Percentiles rank a stretch among this genome's conserved stretches.
Conservation (phyloP, 1,139 yeast species). For the Arxiozyma telluris region DNA sequence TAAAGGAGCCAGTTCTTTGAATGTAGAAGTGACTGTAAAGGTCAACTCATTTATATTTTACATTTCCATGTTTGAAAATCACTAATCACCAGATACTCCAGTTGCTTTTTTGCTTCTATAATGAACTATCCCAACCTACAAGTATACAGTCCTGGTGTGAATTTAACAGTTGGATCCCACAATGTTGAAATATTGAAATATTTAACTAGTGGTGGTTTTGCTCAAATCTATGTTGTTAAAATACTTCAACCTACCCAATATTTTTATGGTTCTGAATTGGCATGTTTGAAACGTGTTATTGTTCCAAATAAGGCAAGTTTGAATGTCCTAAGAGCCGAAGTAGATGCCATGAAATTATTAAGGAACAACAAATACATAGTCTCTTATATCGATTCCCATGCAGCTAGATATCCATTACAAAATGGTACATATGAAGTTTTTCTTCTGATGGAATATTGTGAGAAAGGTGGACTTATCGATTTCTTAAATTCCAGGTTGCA, state of each 20-base stretch:
- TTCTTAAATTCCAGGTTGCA: slow-evolving; percentile 64
- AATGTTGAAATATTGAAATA: slow-evolving; percentile 30
- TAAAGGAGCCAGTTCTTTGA: no score
- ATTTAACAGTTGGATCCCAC: slow-evolving; percentile 29
- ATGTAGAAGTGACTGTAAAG: no score
- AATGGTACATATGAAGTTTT: slow-evolving; percentile 58
- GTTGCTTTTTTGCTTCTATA: not conserved
- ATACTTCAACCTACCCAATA: slow-evolving; percentile 35
- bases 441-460: slow-evolving; percentile 70
- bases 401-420: slow-evolving; percentile 45
- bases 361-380: slow-evolving; percentile 52
- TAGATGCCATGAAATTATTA: slow-evolving; percentile 63
- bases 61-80: no score
- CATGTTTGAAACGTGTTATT: slow-evolving; percentile 66
- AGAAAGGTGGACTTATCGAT: slow-evolving; percentile 61
- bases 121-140: slow-evolving; percentile 27
- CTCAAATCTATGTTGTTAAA: slow-evolving; percentile 51
- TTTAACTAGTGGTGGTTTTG: slow-evolving; percentile 41
- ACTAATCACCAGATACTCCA: not conserved
- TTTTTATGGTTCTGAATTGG: slow-evolving; percentile 33
- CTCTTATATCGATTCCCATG: slow-evolving; percentile 67
- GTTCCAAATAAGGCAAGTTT: slow-evolving; percentile 64
- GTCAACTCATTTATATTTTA: no score
- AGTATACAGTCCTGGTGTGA: slow-evolving; percentile 23
- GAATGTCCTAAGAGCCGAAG: slow-evolving; percentile 60